phyloP scores from a whole-genome alignment of 2,329 filamentous ascomycete species.

The Nigrograna mackinnonii region DNA sequence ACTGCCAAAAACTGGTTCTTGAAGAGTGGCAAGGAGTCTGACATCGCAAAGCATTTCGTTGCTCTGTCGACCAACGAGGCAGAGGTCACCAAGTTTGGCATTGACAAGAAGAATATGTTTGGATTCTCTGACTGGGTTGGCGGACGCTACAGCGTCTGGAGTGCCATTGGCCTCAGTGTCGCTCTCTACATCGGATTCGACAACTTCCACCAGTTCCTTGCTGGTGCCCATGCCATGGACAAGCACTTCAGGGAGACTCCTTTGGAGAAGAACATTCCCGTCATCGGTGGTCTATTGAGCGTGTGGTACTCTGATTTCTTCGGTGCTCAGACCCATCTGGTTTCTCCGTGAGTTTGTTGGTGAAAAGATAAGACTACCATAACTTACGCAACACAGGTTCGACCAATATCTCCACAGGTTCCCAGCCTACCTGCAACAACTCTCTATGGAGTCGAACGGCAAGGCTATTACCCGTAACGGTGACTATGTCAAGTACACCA shows the following conservation, averaged over 20 bases:
- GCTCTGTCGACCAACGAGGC: constrained; percentile 93
- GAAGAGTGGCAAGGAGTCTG: constrained; percentile 74
- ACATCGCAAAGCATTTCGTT: constrained; percentile 97
- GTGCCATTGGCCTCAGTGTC: constrained; percentile 93
- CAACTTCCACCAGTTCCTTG: constrained; percentile 96
- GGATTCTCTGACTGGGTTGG: constrained; percentile 99
- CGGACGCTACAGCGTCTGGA: constrained; percentile 98
- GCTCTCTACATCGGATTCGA: constrained; percentile 94
- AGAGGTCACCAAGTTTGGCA: constrained; percentile 98
- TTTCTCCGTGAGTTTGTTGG: constrained; percentile 75
- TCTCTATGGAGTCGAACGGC: constrained; percentile 99
- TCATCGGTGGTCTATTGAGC: constrained; percentile 87
- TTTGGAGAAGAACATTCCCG: constrained; percentile 91
- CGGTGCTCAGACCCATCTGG: constrained; percentile 94
- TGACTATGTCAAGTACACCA: constrained; percentile 94
- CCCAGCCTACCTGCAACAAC: constrained; percentile 97
- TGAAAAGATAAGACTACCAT: background rate
- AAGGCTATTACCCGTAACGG: constrained; percentile 92
- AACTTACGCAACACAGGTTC: constrained; percentile 61
- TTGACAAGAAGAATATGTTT: constrained; percentile 99
- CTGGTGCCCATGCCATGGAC: constrained; percentile 96
- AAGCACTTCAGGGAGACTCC: constrained; percentile 94
- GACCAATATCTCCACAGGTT: constrained; percentile 99
- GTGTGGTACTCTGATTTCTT: constrained; percentile 99
- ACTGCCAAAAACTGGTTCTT: constrained; percentile 98